Conservation (phyloP, 208 protist genomes). For the Jaenimonas drosophilae region DNA sequence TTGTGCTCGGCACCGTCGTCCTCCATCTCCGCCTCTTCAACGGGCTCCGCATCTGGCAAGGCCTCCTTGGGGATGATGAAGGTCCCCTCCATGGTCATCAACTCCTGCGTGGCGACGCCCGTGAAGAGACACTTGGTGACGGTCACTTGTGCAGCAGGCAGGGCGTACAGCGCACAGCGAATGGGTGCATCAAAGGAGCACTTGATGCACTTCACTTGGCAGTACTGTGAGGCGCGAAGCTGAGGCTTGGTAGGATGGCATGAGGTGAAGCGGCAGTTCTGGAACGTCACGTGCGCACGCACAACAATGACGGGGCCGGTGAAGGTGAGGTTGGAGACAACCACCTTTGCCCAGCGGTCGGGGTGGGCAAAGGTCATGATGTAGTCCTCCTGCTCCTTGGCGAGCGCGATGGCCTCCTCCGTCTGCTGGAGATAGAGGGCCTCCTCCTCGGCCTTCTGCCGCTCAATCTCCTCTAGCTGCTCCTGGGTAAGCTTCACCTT, state of each 20-base stretch:
- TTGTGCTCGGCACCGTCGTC: neutral
- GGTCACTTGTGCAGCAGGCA: slow-evolving; percentile 38
- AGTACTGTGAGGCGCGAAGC: slow-evolving; percentile 73
- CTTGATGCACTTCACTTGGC: slow-evolving; percentile 45
- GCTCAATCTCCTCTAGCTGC: slow-evolving; percentile 56
- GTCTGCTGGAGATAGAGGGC: slow-evolving; percentile 45
- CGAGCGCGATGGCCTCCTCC: slow-evolving; percentile 43
- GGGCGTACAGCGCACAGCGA: slow-evolving; percentile 50
- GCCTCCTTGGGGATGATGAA: too few relatives aligned
- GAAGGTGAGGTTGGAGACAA: slow-evolving; percentile 68
- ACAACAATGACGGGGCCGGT: slow-evolving; percentile 50
- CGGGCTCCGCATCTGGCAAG: neutral
- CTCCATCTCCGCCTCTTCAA: neutral
- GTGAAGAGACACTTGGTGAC: slow-evolving; percentile 69
- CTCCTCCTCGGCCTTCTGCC: slow-evolving; percentile 40
- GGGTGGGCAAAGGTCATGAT: slow-evolving; percentile 83
- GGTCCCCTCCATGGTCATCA: neutral
- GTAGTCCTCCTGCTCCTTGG: slow-evolving; percentile 55
- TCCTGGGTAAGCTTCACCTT: slow-evolving; percentile 48
- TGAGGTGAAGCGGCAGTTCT: slow-evolving; percentile 66
- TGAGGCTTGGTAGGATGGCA: slow-evolving; percentile 18
- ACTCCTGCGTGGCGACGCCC: slow-evolving; percentile 15
- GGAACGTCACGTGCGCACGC: slow-evolving; percentile 70
- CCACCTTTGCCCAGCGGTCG: slow-evolving; percentile 54
- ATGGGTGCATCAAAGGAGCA: slow-evolving; percentile 66